Percentiles rank a stretch among this genome's conserved stretches.
These are phyloP conservation scores for Xylariaceae sp. DNA, from an alignment of 2,329 filamentous ascomycete genomes.

Conservation along the genomic window DNA sequence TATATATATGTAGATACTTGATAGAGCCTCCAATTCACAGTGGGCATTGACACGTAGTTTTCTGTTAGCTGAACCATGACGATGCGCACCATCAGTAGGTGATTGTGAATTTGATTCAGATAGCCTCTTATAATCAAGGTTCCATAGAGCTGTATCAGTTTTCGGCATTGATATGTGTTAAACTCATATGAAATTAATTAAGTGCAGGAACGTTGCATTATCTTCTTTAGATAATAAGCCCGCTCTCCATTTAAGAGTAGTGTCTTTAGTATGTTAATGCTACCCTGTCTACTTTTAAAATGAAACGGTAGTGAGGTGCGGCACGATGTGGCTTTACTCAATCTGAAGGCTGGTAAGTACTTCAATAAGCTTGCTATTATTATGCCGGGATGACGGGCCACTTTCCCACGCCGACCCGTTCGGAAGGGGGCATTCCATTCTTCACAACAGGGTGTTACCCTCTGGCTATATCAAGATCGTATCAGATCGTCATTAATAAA, in stretches of 20 bases:
- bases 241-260: too few species aligned
- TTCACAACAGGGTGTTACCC: not conserved
- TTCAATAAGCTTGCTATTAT: not conserved
- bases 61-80: too few species aligned
- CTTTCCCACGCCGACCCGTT: conserved; percentile 13
- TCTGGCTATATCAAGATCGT: not conserved
- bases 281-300: not conserved
- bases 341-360: not conserved
- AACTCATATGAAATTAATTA: not conserved
- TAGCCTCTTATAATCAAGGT: too few species aligned
- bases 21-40: too few species aligned
- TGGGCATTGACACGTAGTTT: too few species aligned
- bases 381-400: conserved; percentile 28
- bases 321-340: not conserved
- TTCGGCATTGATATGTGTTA: not conserved
- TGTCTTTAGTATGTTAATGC: not conserved
- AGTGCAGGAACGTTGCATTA: not conserved
- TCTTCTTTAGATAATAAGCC: too few species aligned
- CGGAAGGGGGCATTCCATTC: conserved; percentile 24
- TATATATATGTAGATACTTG: not conserved
- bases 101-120: too few species aligned
- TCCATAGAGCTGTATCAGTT: too few species aligned
- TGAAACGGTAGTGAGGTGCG: conserved; percentile 7
- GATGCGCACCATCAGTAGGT: too few species aligned
- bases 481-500: conserved; percentile 6